Evolutionary conservation across 495 filamentous ascomycete species (phyloP).

Genomic region (Penicillium ochrochloron): DNA sequence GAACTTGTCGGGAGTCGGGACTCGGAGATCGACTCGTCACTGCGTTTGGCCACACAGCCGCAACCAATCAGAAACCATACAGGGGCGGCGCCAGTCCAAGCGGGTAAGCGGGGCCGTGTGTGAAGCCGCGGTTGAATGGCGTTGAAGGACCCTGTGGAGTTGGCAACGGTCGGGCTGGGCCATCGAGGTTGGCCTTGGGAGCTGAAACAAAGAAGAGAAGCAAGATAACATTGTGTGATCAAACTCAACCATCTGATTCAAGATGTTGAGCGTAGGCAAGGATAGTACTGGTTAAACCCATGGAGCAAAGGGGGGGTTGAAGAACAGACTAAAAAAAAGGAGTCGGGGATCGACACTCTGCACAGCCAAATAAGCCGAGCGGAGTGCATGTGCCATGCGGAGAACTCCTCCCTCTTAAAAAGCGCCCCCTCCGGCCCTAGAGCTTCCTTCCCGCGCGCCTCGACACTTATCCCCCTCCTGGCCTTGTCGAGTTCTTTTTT

Average conservation of each 20-base stretch:
- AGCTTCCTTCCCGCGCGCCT: not conserved
- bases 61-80: constrained; percentile 2
- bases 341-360: constrained; percentile 23
- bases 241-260: not conserved
- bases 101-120: constrained; percentile 23
- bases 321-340: not conserved
- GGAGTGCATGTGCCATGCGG: constrained; percentile 34
- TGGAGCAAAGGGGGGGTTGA: not conserved
- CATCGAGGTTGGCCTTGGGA: not conserved
- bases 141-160: constrained; percentile 5
- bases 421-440: not conserved
- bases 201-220: not conserved
- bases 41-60: not conserved
- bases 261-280: not conserved
- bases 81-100: constrained; percentile 12
- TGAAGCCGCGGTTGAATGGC: constrained; percentile 26
- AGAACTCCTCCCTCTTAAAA: constrained; percentile 13
- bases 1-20: not conserved
- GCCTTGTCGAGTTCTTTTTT: constrained; percentile 13
- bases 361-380: constrained; percentile 17
- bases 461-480: not conserved
- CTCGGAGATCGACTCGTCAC: not conserved
- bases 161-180: not conserved
- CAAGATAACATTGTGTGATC: not conserved
- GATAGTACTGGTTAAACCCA: not conserved